Conservation (phyloP, 2,329 filamentous ascomycete species). For the Alternaria panax region DNA sequence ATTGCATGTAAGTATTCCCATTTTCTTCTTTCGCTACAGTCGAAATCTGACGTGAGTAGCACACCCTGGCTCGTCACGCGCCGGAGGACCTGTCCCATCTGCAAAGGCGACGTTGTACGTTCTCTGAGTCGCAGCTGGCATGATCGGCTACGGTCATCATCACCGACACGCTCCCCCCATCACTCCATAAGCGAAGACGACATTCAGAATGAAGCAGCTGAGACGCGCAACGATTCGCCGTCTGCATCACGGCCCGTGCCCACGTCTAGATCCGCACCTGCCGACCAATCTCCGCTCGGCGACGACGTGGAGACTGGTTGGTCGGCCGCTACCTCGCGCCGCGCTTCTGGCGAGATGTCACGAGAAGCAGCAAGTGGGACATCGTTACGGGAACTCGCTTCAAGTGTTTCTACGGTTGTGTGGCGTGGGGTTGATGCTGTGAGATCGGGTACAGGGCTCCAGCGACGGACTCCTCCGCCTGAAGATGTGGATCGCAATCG, state of each 20-base stretch:
- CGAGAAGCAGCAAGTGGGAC: conserved; percentile 26
- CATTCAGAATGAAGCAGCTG: conserved; percentile 55
- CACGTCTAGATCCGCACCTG: conserved; percentile 25
- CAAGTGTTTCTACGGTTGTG: conserved; percentile 45
- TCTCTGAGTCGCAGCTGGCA: conserved; percentile 46
- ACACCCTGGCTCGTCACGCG: conserved; percentile 97
- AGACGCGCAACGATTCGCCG: conserved; percentile 57
- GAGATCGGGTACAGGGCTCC: conserved; percentile 38
- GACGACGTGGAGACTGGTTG: conserved; percentile 47
- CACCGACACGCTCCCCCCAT: conserved; percentile 26
- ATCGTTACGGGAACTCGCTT: conserved; percentile 42
- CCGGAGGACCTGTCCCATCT: conserved; percentile 96
- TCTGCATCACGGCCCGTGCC: conserved; percentile 60
- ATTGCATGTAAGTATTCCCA: conserved; percentile 87
- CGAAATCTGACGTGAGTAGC: conserved; percentile 57
- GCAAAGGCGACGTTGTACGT: conserved; percentile 92
- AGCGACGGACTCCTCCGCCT: conserved; percentile 36
- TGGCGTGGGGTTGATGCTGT: conserved; percentile 48
- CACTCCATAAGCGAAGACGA: conserved; percentile 50
- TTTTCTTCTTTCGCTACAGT: neutral
- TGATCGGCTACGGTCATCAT: conserved; percentile 34
- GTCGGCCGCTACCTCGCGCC: conserved; percentile 54
- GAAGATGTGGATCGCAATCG: conserved; percentile 47
- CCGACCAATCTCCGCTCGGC: conserved; percentile 12
- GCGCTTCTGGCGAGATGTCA: conserved; percentile 27